Evolutionary conservation across 345 rosid genomes (phyloP).

Genomic region (Salix purpurea): DNA sequence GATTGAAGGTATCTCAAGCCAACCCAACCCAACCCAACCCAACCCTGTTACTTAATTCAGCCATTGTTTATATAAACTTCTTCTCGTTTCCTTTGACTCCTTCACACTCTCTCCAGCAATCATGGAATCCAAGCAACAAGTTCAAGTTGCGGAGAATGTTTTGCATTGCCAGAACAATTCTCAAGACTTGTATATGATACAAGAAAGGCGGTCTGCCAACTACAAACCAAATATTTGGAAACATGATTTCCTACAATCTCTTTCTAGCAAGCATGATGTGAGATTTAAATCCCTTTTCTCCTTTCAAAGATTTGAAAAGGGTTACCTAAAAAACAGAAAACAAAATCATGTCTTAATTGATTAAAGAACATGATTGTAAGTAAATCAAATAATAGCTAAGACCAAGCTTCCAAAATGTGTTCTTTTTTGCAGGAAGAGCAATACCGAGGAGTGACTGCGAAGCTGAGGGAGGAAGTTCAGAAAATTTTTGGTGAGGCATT

Average conservation of each 20-base stretch:
- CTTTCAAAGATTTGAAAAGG: neutral
- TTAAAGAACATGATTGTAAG: neutral
- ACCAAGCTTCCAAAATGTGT: neutral
- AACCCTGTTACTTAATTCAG: too few species aligned
- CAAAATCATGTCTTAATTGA: neutral
- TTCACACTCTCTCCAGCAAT: neutral
- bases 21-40: too few species aligned
- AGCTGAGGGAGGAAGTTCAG: slow-evolving; percentile 25
- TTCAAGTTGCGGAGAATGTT: neutral
- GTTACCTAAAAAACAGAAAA: neutral
- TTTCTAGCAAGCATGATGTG: slow-evolving; percentile 31
- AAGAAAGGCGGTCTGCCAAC: slow-evolving; percentile 36
- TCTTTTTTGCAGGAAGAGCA: slow-evolving; percentile 27
- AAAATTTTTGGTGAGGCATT: slow-evolving; percentile 18
- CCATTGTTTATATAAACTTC: neutral
- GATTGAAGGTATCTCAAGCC: neutral
- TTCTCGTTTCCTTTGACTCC: neutral
- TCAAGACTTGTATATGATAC: neutral
- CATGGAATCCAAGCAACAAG: neutral
- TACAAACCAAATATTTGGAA: slow-evolving; percentile 53
- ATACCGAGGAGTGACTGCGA: slow-evolving; percentile 4
- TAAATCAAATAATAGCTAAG: neutral
- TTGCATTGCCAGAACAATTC: neutral
- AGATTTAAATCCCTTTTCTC: neutral
- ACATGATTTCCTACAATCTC: slow-evolving; percentile 38